Base-by-base conservation (phyloP, 2,329 filamentous ascomycete species). In the Rachicladosporium sp. region DNA sequence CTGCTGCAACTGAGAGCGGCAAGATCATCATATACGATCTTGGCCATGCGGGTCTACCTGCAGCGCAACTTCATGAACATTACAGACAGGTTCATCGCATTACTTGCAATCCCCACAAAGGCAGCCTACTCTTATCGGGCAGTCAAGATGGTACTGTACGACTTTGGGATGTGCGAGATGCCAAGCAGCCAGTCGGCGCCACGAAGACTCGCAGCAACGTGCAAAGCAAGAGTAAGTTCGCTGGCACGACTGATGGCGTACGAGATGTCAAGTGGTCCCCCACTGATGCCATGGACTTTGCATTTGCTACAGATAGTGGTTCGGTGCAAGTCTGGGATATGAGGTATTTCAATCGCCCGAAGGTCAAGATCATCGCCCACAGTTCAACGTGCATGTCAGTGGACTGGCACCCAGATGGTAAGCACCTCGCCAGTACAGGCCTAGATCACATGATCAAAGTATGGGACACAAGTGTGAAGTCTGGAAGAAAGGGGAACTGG, bases 321-420 rank as follows among this genome's bases (percentile, higher is more conserved):
- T 69, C 67, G 39, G 69, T 80, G 34, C 76, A 80, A 53, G 65
- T 72, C 46, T 80, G 76, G 76, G 76, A 80, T 54, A 70, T 70
- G 43, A 70, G 74, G 41, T 70, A 74, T 46, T 61, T 67, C 38
- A 72, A 67, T 47, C 65, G 67, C 19, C 69, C 76, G 6, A 66
- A 75, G 50, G 60, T 79, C 48, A 73, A 71, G 47, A 74, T 80
- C 41, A 70, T 72, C 29, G 76, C 75, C 33, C 76, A 80, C 52
- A 69, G 74, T 47, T 43, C 49, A 9, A 42, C 56, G 4, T 80
- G 76, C 59, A 76, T 70, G 44, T 67, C 74, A 4, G 69, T 80
- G 29, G 76, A 80, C 53, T 80, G 76, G 75, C 76, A 80, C 51
- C 76, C 76, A 1, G 75, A 80, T 49, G 76, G 76, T 5, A 78